Percentiles rank a stretch among this genome's conserved stretches.
phyloP scores from a whole-genome alignment of 2,329 filamentous ascomycete species.

The Dactylellina drechsleri region DNA sequence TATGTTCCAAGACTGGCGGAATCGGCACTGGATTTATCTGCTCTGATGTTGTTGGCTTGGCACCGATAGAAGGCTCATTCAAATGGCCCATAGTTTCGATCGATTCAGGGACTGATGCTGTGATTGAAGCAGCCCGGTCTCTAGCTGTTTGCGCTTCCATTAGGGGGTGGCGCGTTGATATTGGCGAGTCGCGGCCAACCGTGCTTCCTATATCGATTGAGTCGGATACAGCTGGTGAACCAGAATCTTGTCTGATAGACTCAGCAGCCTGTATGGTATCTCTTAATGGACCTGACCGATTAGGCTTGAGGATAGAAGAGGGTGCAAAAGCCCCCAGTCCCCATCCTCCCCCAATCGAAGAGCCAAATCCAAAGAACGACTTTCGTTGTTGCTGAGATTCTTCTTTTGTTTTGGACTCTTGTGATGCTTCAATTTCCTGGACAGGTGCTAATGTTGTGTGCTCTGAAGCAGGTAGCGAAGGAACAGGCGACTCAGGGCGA shows the following conservation, averaged over 20 bases:
- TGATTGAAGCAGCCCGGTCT: background rate
- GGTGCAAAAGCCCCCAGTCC: slow-evolving; percentile 35
- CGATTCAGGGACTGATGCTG: slow-evolving; percentile 23
- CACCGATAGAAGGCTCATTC: slow-evolving; percentile 19
- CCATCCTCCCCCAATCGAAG: slow-evolving; percentile 31
- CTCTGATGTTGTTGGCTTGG: slow-evolving; percentile 14
- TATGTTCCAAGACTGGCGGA: background rate
- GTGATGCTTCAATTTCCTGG: background rate
- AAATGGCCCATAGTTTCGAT: slow-evolving; percentile 26
- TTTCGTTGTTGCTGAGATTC: background rate
- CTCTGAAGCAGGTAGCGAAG: slow-evolving; percentile 5
- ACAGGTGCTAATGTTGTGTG: slow-evolving; percentile 11
- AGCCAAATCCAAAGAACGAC: slow-evolving; percentile 32
- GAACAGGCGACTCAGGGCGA: slow-evolving; percentile 8
- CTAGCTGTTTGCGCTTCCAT: slow-evolving; percentile 11
- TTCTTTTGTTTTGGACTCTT: background rate
- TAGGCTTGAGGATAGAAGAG: slow-evolving; percentile 27
- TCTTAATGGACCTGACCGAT: slow-evolving; percentile 8
- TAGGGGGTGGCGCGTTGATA: slow-evolving; percentile 17
- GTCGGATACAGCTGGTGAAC: slow-evolving; percentile 33
- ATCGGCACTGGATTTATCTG: background rate
- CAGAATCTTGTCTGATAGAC: slow-evolving; percentile 6
- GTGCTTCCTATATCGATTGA: slow-evolving; percentile 36
- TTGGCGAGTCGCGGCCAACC: slow-evolving; percentile 22
- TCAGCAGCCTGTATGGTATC: slow-evolving; percentile 15